phyloP scores from a whole-genome alignment of 495 filamentous ascomycete genomes.

The Peziza echinospora region DNA sequence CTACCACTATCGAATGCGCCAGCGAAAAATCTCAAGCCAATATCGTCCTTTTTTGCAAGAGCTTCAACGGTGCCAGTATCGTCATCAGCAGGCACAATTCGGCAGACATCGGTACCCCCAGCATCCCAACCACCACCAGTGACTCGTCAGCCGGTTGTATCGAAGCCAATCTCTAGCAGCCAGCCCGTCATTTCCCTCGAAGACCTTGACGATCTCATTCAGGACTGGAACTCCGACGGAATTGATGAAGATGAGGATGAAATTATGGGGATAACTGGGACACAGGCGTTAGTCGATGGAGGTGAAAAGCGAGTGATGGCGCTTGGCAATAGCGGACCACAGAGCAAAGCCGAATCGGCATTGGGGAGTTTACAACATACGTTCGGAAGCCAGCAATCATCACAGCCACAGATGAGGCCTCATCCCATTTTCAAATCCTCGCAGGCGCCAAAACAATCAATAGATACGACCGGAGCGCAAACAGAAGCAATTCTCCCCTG shows the following conservation, averaged over 20 bases:
- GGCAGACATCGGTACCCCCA: too few species aligned
- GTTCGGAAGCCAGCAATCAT: not conserved
- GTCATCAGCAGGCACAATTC: too few species aligned
- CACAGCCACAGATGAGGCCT: not conserved
- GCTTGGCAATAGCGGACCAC: not conserved
- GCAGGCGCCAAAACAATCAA: not conserved
- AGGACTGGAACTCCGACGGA: slow-evolving; percentile 11
- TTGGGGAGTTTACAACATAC: too few species aligned
- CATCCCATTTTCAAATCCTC: not conserved
- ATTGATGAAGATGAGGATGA: slow-evolving; percentile 14
- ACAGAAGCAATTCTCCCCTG: slow-evolving; percentile 34
- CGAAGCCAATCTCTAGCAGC: slow-evolving; percentile 6
- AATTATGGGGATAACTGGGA: not conserved
- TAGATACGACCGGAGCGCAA: slow-evolving; percentile 17
- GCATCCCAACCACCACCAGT: not conserved
- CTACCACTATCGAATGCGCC: too few species aligned
- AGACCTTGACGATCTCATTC: slow-evolving; percentile 3
- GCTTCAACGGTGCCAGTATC: too few species aligned
- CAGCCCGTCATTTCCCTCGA: slow-evolving; percentile 1
- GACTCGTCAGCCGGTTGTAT: not conserved
- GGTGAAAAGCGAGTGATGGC: not conserved
- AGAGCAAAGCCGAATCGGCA: too few species aligned
- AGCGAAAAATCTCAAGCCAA: too few species aligned
- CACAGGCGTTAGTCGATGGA: not conserved
- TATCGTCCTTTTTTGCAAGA: too few species aligned